Conservation (phyloP, 306 rosid genomes). For the Begonia fuchsioides region DNA sequence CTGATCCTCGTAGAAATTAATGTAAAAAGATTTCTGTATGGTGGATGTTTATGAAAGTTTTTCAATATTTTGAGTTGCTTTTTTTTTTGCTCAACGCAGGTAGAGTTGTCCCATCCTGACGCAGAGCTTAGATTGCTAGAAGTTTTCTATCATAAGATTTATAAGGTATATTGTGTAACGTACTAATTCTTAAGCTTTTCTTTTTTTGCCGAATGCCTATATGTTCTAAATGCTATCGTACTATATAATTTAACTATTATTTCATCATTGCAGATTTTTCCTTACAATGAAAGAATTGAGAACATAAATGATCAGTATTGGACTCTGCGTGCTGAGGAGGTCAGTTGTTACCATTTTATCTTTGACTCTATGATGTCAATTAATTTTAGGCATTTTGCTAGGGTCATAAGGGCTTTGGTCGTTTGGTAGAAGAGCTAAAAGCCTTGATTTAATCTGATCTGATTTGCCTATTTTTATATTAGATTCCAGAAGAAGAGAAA, state of each 20-base stretch:
- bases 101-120: slow-evolving; percentile 65
- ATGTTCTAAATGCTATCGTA: too few species aligned
- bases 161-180: slow-evolving; percentile 37
- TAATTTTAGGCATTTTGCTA: too few species aligned
- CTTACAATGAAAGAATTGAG: slow-evolving; percentile 51
- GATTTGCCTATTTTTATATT: not conserved
- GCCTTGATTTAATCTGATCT: too few species aligned
- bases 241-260: not conserved
- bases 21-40: too few species aligned
- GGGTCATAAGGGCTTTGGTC: too few species aligned
- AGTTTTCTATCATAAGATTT: slow-evolving; percentile 90
- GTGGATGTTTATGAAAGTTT: too few species aligned
- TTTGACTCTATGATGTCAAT: too few species aligned
- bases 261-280: slow-evolving; percentile 40
- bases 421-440: too few species aligned
- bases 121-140: slow-evolving; percentile 86
- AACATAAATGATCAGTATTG: slow-evolving; percentile 71
- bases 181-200: too few species aligned
- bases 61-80: too few species aligned
- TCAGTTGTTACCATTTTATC: slow-evolving; percentile 5
- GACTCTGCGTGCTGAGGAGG: slow-evolving; percentile 81
- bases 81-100: slow-evolving; percentile 26
- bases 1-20: too few species aligned
- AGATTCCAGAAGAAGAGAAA: slow-evolving; percentile 88
- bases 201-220: too few species aligned